Conservation (phyloP, 768 basidiomycete species). For the Dioszegia aurantiaca region DNA sequence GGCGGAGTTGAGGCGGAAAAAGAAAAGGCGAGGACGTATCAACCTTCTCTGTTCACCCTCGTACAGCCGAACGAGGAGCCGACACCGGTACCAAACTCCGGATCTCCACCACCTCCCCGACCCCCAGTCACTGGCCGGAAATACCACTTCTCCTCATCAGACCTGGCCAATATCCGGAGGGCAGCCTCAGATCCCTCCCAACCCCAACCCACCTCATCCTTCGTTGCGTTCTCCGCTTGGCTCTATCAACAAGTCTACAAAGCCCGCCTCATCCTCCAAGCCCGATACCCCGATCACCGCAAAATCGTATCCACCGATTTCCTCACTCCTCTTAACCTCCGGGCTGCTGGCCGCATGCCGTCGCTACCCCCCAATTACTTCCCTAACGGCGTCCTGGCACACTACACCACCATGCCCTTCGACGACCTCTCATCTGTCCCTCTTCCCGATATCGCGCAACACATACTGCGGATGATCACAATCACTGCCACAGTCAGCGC, state of each 20-base stretch:
- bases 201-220: constrained; percentile 22
- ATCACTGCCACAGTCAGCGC: neutral
- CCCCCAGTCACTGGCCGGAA: constrained; percentile 13
- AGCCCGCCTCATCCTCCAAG: constrained; percentile 18
- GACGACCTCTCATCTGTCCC: constrained; percentile 14
- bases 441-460: constrained; percentile 18
- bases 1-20: neutral
- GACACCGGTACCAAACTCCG: neutral
- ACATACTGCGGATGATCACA: constrained; percentile 1
- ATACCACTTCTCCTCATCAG: constrained; percentile 13
- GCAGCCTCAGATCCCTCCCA: constrained; percentile 10
- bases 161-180: constrained; percentile 10
- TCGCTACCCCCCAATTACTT: constrained; percentile 25
- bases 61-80: neutral
- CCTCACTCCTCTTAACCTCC: constrained; percentile 32
- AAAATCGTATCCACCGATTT: constrained; percentile 17
- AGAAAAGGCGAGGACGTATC: neutral
- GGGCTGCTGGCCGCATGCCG: constrained; percentile 1
- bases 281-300: neutral
- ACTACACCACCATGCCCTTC: constrained; percentile 13
- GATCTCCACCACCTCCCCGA: neutral
- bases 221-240: constrained; percentile 25
- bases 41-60: neutral
- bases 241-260: constrained; percentile 22
- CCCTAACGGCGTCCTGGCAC: constrained; percentile 20